Evolutionary conservation across 148 eudicot species (phyloP), one percentile per base, ranked within the genome.

Genomic region (Suaeda aralocaspica): DNA sequence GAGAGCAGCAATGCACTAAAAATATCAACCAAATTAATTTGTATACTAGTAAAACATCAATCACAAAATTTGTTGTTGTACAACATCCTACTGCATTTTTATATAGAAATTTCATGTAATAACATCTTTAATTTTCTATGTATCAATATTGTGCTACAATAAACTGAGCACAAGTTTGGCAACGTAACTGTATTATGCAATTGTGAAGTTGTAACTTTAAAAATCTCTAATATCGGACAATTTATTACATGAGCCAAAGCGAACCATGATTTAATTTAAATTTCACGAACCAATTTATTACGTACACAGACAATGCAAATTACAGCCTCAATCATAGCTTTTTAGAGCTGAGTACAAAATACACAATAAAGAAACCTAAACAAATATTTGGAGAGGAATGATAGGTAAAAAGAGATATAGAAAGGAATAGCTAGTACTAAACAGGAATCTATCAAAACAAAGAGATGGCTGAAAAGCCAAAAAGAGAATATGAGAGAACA

Each of bases 401-500:
- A 64, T 15, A 39, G n/a, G n/a, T 9, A 42, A 44, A 39, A 39
- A 24, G 24, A 46, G 13, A 24, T 15, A 29, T 8, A 66, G 42
- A 34, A 18, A 69, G 64, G 22, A 28, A 70, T 10, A 45, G 64
- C 73, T 58, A 15, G 42, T 56, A 57, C 21, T 57, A 58, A 66
- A 56, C 76, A 66, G 58, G 58, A 53, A 52, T 42, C 31, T 9
- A 21, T 59, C 19, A 26, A 33, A 41, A 46, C 62, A 44, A 21
- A 59, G 24, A 52, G 30, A 55, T 53, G 69, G 15, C 34, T 41
- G 22, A 33, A 53, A 42, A 72, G 18, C 66, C 68, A 29, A 44
- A 19, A 57, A 39, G 16, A 59, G 67, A 67, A 59, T 67, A 74
- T 59, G 12, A 25, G 30, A 60, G 68, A 19, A 42, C 68, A 61